phyloP scores from a whole-genome alignment of 2,329 filamentous ascomycete species.

The Fusarium chuoi region DNA sequence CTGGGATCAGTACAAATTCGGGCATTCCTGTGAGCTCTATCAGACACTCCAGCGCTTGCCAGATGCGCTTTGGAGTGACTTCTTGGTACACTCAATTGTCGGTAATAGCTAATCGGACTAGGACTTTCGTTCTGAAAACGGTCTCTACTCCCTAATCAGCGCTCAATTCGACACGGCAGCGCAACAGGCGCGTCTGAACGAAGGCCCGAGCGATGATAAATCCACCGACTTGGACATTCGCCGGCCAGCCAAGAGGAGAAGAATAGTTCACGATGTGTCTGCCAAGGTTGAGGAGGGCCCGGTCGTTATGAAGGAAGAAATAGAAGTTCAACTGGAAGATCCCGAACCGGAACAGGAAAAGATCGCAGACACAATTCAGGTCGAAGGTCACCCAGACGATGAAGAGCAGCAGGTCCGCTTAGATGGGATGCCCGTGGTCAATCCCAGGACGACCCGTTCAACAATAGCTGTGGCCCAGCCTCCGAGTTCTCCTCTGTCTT shows the following conservation, averaged over 20 bases:
- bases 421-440: constrained; percentile 21
- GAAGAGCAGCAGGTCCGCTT: constrained; percentile 14
- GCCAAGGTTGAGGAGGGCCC: constrained; percentile 14
- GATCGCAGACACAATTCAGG: constrained; percentile 31
- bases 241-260: constrained; percentile 49
- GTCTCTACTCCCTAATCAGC: constrained; percentile 77
- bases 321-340: constrained; percentile 35
- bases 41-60: constrained; percentile 14
- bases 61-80: constrained; percentile 1
- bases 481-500: constrained; percentile 52
- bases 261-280: constrained; percentile 42
- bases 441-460: constrained; percentile 33
- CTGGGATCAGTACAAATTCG: constrained; percentile 80
- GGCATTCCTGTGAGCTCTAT: constrained; percentile 71
- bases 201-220: constrained; percentile 37
- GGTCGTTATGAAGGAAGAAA: constrained; percentile 36
- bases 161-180: constrained; percentile 69
- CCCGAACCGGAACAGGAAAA: constrained; percentile 27
- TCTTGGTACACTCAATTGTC: not conserved
- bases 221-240: constrained; percentile 27
- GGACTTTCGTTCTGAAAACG: constrained; percentile 79
- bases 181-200: constrained; percentile 47
- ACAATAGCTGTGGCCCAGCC: constrained; percentile 36
- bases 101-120: constrained; percentile 46
- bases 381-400: constrained; percentile 28